phyloP scores from a whole-genome alignment of 768 basidiomycete species.

The Hericium coralloides region DNA sequence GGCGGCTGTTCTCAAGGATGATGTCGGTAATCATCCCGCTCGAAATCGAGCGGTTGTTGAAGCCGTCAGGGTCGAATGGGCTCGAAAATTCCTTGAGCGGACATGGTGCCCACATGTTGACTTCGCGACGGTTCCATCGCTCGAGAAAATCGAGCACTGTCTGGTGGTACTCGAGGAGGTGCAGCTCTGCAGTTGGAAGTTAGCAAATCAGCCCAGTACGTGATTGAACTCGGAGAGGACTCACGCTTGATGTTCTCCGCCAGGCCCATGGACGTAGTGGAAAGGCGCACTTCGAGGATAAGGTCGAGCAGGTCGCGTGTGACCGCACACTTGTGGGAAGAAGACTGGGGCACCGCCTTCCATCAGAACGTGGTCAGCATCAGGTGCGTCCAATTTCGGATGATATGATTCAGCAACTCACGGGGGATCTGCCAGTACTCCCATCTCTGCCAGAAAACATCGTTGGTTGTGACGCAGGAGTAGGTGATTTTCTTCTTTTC shows the following conservation, averaged over 20 bases:
- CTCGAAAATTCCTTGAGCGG: not conserved
- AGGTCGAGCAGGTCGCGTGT: slow-evolving; percentile 18
- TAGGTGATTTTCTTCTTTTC: not conserved
- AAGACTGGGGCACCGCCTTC: slow-evolving; percentile 15
- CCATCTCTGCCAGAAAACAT: not conserved
- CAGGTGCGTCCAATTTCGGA: not conserved
- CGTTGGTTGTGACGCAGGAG: not conserved
- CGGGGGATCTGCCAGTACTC: not conserved
- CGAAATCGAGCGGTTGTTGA: not conserved
- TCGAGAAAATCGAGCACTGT: slow-evolving; percentile 13
- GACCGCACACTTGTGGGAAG: slow-evolving; percentile 12
- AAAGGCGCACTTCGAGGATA: slow-evolving; percentile 15
- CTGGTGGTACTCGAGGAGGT: slow-evolving; percentile 16
- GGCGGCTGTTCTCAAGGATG: not conserved
- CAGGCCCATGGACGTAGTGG: slow-evolving; percentile 13
- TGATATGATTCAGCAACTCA: not conserved
- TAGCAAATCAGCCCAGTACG: slow-evolving; percentile 13
- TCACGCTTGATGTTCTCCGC: slow-evolving; percentile 6
- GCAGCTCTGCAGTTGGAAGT: slow-evolving; percentile 12
- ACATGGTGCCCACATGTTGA: not conserved
- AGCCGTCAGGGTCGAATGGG: not conserved
- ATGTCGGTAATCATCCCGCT: not conserved
- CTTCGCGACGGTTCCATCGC: not conserved
- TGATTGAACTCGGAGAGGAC: not conserved
- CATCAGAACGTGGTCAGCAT: not conserved